phyloP scores from a whole-genome alignment of 148 eudicot genomes.

The Silene conica region DNA sequence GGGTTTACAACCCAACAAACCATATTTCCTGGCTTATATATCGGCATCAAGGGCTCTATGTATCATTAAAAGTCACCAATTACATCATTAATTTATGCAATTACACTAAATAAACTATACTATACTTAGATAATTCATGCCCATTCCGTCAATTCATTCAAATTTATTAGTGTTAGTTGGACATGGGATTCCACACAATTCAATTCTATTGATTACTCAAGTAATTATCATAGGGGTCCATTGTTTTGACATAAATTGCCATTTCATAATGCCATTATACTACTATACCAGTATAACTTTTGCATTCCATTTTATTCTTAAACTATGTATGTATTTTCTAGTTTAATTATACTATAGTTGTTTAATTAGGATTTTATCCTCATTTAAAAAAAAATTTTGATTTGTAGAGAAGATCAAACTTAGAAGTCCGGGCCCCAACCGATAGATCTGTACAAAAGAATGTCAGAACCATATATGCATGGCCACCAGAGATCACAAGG shows the following conservation, averaged over 20 bases:
- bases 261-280: conserved; percentile 6
- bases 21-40: conserved; percentile 25
- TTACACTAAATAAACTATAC: background rate
- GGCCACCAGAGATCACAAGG: background rate
- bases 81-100: background rate
- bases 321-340: background rate
- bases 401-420: conserved; percentile 23
- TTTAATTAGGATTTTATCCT: background rate
- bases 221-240: conserved; percentile 5
- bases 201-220: background rate
- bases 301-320: background rate
- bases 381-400: background rate
- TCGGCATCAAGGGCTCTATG: conserved; percentile 20
- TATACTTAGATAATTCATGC: background rate
- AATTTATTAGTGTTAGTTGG: conserved; percentile 19
- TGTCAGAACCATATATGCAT: background rate
- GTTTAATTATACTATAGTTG: background rate
- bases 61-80: conserved; percentile 20
- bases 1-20: conserved; percentile 11
- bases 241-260: conserved; percentile 17
- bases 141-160: background rate
- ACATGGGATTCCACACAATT: conserved; percentile 18
- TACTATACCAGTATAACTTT: conserved; percentile 10
- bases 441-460: background rate
- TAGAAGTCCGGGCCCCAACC: background rate